Percentiles rank a stretch among this genome's conserved stretches.
Conservation (phyloP, 2,329 filamentous ascomycete species). For the Nemania serpens region DNA sequence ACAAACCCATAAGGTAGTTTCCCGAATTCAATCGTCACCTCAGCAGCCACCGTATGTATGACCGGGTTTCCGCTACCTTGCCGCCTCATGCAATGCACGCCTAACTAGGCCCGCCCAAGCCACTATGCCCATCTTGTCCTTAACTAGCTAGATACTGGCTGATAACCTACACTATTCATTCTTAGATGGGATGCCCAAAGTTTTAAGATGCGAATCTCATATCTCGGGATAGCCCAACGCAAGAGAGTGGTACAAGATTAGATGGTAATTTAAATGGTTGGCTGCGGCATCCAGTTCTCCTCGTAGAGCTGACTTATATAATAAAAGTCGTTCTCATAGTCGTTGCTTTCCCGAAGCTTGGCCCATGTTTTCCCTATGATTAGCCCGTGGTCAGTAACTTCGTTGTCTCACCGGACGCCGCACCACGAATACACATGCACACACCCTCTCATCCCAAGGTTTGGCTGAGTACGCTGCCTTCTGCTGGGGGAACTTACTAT, state of each 20-base stretch:
- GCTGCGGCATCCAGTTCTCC: slow-evolving; percentile 55
- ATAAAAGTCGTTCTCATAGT: slow-evolving; percentile 61
- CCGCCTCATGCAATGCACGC: slow-evolving; percentile 21
- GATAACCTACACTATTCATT: slow-evolving; percentile 15
- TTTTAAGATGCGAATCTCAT: slow-evolving; percentile 17
- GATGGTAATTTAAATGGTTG: slow-evolving; percentile 42
- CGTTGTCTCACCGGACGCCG: not conserved
- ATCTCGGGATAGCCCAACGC: slow-evolving; percentile 4
- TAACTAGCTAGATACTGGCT: slow-evolving; percentile 19
- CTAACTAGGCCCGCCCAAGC: not conserved
- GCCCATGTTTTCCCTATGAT: slow-evolving; percentile 51
- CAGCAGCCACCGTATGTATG: not conserved
- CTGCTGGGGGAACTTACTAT: slow-evolving; percentile 47
- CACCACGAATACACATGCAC: slow-evolving; percentile 6
- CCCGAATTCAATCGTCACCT: slow-evolving; percentile 2
- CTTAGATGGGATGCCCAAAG: slow-evolving; percentile 8
- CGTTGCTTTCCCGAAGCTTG: slow-evolving; percentile 47
- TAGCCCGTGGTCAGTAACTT: slow-evolving; percentile 16
- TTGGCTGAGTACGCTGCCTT: not conserved
- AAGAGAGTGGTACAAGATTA: not conserved
- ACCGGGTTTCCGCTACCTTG: slow-evolving; percentile 8
- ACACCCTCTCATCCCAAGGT: not conserved
- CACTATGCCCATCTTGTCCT: slow-evolving; percentile 17
- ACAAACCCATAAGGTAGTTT: slow-evolving; percentile 11
- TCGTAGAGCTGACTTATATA: slow-evolving; percentile 65